Conservation (phyloP, 768 basidiomycete species). For the Boletus reticuloceps region DNA sequence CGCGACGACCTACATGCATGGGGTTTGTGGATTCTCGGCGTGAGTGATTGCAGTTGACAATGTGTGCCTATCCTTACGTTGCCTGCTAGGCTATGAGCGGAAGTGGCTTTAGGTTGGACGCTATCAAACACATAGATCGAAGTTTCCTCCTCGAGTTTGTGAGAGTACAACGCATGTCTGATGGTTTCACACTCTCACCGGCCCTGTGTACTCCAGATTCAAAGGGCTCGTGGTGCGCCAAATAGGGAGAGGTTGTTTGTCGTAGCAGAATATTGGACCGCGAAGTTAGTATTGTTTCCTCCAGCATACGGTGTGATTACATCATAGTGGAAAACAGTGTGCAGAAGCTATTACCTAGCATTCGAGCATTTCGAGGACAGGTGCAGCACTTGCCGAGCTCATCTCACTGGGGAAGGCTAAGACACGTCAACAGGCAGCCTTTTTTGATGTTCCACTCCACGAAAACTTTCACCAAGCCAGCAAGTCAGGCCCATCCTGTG, state of each 20-base stretch:
- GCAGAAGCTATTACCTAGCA: conserved; percentile 52
- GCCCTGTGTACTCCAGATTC: conserved; percentile 40
- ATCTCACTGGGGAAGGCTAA: neutral
- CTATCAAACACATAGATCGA: conserved; percentile 86
- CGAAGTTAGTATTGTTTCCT: conserved; percentile 43
- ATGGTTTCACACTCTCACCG: neutral
- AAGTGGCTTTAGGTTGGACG: conserved; percentile 82
- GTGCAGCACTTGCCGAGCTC: conserved; percentile 34
- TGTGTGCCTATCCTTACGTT: neutral
- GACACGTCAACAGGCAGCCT: conserved; percentile 56
- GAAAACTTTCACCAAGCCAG: conserved; percentile 80
- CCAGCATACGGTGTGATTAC: neutral
- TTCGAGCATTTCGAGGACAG: conserved; percentile 62
- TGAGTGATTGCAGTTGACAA: conserved; percentile 16
- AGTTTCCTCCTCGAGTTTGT: conserved; percentile 71
- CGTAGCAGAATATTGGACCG: conserved; percentile 83
- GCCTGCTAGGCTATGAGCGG: conserved; percentile 58
- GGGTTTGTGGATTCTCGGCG: conserved; percentile 75
- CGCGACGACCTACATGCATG: conserved; percentile 70
- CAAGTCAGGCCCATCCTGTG: conserved; percentile 60
- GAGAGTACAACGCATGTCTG: conserved; percentile 19
- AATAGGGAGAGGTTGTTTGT: conserved; percentile 56
- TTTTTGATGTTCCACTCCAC: conserved; percentile 92
- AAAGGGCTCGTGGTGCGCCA: conserved; percentile 44
- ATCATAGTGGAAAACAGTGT: conserved; percentile 34